phyloP scores from a whole-genome alignment of 1,139 yeast genomes.

The Pichia cactophila region DNA sequence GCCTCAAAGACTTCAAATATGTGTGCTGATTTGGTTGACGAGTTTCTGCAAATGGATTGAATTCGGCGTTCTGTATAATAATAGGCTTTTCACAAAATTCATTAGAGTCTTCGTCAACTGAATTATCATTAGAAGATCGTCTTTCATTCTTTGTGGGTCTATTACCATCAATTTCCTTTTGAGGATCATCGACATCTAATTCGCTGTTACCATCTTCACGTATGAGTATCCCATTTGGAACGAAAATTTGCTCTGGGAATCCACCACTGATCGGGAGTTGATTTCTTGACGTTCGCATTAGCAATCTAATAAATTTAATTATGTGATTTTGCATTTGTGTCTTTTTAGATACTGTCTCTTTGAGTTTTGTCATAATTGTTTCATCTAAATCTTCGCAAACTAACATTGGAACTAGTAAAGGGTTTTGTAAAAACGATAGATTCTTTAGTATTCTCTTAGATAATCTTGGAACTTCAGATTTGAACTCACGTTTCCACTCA shows the following conservation, averaged over 20 bases:
- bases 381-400: background rate
- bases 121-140: background rate
- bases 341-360: conserved; percentile 1
- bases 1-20: conserved; percentile 1
- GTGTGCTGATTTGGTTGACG: conserved; percentile 6
- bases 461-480: background rate
- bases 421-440: conserved; percentile 10
- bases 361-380: background rate
- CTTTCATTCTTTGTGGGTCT: background rate
- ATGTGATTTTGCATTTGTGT: conserved; percentile 7
- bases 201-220: background rate
- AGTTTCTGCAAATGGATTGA: conserved; percentile 2
- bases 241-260: conserved; percentile 12
- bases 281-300: conserved; percentile 11
- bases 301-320: conserved; percentile 8
- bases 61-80: conserved; percentile 2
- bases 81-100: background rate
- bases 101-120: background rate
- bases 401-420: conserved; percentile 2
- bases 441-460: conserved; percentile 3
- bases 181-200: background rate
- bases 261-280: conserved; percentile 8
- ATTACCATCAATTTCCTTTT: background rate
- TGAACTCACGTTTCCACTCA: background rate
- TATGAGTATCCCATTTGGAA: conserved; percentile 2